Percentiles rank a stretch among this genome's conserved stretches.
These are phyloP conservation scores for Rhodotorula graminis DNA, from an alignment of 768 basidiomycete species.

Conservation along the genomic window DNA sequence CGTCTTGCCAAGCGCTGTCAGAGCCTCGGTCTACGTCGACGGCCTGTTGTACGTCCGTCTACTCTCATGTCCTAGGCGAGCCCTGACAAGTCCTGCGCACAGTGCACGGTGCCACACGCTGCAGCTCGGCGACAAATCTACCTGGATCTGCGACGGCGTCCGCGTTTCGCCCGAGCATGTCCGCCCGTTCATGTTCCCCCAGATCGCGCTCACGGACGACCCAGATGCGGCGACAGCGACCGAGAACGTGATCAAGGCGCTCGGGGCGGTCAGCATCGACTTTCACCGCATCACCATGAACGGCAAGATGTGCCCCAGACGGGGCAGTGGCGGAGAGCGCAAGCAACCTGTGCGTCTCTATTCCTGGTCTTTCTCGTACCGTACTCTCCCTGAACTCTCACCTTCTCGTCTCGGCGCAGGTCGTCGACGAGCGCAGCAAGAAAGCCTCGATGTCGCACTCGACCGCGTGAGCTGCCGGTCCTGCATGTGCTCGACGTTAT, in stretches of 20 bases:
- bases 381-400: too few relatives aligned
- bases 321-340: too few relatives aligned
- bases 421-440: conserved; percentile 26
- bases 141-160: background rate
- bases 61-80: accelerated
- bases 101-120: background rate
- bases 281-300: background rate
- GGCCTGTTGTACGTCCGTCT: background rate
- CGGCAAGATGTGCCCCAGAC: too few relatives aligned
- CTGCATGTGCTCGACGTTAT: too few relatives aligned
- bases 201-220: conserved; percentile 7
- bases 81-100: background rate
- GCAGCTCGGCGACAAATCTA: too few relatives aligned
- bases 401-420: background rate
- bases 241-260: conserved; percentile 10
- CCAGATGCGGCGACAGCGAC: background rate
- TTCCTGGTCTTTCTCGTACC: too few relatives aligned
- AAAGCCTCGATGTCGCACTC: conserved; percentile 13
- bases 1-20: background rate
- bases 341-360: too few relatives aligned
- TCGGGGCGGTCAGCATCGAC: conserved; percentile 12
- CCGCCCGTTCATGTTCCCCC: conserved; percentile 14
- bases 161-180: background rate
- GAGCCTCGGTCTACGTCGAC: background rate
- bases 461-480: background rate